Evolutionary conservation across 305 asterid genomes (phyloP), one percentile per base, ranked within the genome.

Genomic region (Fraxinus latifolia): DNA sequence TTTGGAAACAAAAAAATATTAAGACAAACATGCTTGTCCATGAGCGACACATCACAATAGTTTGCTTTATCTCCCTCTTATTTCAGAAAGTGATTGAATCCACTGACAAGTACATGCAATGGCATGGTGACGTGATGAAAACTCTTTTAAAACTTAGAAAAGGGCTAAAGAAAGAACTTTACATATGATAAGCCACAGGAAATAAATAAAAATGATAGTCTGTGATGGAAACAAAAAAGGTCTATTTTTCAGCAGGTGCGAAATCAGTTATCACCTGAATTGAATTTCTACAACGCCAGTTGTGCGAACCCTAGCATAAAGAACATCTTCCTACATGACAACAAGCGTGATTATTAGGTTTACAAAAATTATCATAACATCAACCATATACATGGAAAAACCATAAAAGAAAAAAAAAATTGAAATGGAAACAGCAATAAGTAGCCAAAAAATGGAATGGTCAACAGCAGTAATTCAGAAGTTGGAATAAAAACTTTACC

Each of bases 211-310:
- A 81, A 34, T 77, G 42, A 79, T 37, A 44, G 70, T 65, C 68
- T 23, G 74, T 23, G 79, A 44, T 15, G 76, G 74, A 4, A 78
- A 60, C 31, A 3, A 84, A 77, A 15, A 76, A 37, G 71, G 77
- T 21, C 29, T 34, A 11, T 78, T 8, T 32, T 76, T 5, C 77
- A 33, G 79, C 68, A 80, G 79, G 42, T 60, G 83, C 58, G 77
- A 67, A 81, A 85, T 58, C 77, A 78, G 87, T n/a, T 80, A 82
- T 89, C 86, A 96, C 99, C 99, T 96, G 97, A 96, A 96, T 83
- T 96, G 99, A 86, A 96, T 96, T 87, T 96, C 98, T 73, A 96
- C 99, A 80, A 93, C 98, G 77, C 99, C 99, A 32, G 97, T 94
- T 76, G 99, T 96, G 85, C 98, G 98, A 85, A 96, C 94, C 89